These are phyloP conservation scores for Chrysosphaeria jannelii DNA, from an alignment of 2,329 filamentous ascomycete species.

Conservation along the genomic window DNA sequence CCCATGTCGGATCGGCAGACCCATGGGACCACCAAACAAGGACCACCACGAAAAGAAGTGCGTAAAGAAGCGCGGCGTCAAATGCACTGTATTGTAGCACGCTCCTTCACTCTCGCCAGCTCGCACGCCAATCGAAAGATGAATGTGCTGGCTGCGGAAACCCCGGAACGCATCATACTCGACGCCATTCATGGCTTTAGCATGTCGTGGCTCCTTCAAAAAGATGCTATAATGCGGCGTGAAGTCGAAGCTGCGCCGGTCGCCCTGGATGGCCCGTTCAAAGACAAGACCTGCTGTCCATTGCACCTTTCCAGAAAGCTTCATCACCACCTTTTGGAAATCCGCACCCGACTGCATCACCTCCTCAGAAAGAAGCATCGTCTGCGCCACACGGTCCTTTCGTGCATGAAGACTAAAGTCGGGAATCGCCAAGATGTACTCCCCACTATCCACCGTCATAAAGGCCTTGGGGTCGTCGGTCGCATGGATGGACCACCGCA, in stretches of 20 bases:
- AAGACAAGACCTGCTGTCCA: slow-evolving; percentile 83
- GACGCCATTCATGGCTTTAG: slow-evolving; percentile 19
- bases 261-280: slow-evolving; percentile 47
- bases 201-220: slow-evolving; percentile 49
- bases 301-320: slow-evolving; percentile 81
- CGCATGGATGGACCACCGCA: slow-evolving; percentile 58
- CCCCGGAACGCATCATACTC: slow-evolving; percentile 75
- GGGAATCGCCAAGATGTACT: slow-evolving; percentile 80
- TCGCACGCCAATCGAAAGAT: slow-evolving; percentile 72
- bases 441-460: slow-evolving; percentile 84
- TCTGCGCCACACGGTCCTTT: too few relatives aligned
- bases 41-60: slow-evolving; percentile 98
- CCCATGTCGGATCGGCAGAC: slow-evolving; percentile 77
- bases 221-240: slow-evolving; percentile 77
- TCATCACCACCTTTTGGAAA: slow-evolving; percentile 98
- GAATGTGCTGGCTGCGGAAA: slow-evolving; percentile 92
- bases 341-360: slow-evolving; percentile 37
- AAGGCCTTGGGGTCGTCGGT: slow-evolving; percentile 74
- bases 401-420: slow-evolving; percentile 76
- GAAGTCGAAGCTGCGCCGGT: slow-evolving; percentile 58
- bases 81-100: slow-evolving; percentile 89
- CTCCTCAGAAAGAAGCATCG: too few relatives aligned
- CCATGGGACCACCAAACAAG: slow-evolving; percentile 82
- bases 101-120: slow-evolving; percentile 50
- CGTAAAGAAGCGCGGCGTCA: slow-evolving; percentile 87